Evolutionary conservation across 495 filamentous ascomycete genomes (phyloP).

Genomic region (Apiosordaria backusii): DNA sequence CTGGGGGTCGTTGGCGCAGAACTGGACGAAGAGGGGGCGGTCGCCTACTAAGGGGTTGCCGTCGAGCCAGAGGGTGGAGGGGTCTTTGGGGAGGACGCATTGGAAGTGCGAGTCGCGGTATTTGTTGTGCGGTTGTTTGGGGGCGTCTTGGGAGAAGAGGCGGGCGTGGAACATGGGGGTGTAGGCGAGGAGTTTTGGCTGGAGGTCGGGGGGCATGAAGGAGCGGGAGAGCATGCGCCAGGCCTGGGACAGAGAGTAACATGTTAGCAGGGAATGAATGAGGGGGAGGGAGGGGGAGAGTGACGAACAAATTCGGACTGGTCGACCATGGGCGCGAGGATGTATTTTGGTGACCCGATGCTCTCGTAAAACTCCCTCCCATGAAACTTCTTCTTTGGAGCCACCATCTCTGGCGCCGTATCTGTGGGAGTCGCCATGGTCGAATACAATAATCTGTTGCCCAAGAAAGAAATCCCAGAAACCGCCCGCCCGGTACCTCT

Average conservation of each 20-base stretch:
- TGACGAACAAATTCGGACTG: conserved; percentile 88
- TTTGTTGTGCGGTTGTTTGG: conserved; percentile 43
- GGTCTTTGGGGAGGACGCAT: conserved; percentile 39
- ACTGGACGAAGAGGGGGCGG: conserved; percentile 90
- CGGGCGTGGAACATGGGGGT: conserved; percentile 94
- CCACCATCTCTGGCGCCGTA: conserved; percentile 6
- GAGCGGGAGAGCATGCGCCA: conserved; percentile 94
- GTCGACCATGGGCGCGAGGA: conserved; percentile 97
- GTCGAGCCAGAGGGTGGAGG: conserved; percentile 61
- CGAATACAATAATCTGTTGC: not conserved
- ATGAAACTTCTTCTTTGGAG: conserved; percentile 57
- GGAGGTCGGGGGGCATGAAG: conserved; percentile 65
- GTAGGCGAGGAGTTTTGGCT: conserved; percentile 67
- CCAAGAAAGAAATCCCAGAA: not conserved
- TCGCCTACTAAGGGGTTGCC: conserved; percentile 72
- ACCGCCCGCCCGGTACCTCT: not conserved
- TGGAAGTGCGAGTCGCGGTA: conserved; percentile 78
- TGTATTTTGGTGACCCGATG: conserved; percentile 82
- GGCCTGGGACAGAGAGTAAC: conserved; percentile 51
- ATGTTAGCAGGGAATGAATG: not conserved
- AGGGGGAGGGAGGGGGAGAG: not conserved
- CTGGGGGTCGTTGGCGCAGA: conserved; percentile 86
- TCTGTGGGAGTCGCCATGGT: conserved; percentile 4
- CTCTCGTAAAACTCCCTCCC: conserved; percentile 91
- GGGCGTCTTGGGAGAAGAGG: conserved; percentile 59